A percentile compares a stretch with the other conserved stretches of the same genome.
Evolutionary conservation across 139 green algal genomes (phyloP).

Genomic region (Chlamydomonas sphaeroides): DNA sequence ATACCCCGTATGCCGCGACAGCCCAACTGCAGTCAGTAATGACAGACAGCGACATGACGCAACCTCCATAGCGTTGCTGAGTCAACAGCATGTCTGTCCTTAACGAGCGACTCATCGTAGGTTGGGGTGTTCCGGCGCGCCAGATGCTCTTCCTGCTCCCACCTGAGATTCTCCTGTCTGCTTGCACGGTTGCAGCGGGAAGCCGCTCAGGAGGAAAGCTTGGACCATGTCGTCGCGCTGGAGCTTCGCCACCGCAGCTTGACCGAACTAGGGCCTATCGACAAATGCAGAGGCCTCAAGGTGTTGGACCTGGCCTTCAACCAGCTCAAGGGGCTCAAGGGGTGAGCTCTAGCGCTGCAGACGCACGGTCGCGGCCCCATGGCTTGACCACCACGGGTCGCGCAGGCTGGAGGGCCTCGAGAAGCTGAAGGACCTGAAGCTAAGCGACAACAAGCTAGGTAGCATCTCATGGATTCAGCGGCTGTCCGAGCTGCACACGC

Average conservation of each 20-base stretch:
- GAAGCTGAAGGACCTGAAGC: conserved; percentile 19
- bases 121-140: too few species aligned
- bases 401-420: conserved; percentile 29
- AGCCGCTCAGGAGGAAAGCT: conserved; percentile 14
- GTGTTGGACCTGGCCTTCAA: conserved; percentile 21
- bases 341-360: not conserved
- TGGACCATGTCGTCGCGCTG: conserved; percentile 23
- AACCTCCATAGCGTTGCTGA: too few species aligned
- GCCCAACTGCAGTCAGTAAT: too few species aligned
- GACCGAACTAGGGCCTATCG: conserved; percentile 27
- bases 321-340: conserved; percentile 28
- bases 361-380: not conserved
- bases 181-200: conserved; percentile 15
- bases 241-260: conserved; percentile 34
- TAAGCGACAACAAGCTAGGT: conserved; percentile 13
- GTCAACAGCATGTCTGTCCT: not conserved
- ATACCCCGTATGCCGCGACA: too few species aligned
- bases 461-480: not conserved
- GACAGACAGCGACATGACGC: too few species aligned
- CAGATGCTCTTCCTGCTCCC: not conserved
- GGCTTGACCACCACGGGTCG: not conserved
- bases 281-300: conserved; percentile 22
- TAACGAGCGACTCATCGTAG: not conserved
- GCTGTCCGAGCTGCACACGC: conserved; percentile 24
- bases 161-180: too few species aligned